phyloP scores from a whole-genome alignment of 1,284 basidiomycete species.

The Malassezia sp. region DNA sequence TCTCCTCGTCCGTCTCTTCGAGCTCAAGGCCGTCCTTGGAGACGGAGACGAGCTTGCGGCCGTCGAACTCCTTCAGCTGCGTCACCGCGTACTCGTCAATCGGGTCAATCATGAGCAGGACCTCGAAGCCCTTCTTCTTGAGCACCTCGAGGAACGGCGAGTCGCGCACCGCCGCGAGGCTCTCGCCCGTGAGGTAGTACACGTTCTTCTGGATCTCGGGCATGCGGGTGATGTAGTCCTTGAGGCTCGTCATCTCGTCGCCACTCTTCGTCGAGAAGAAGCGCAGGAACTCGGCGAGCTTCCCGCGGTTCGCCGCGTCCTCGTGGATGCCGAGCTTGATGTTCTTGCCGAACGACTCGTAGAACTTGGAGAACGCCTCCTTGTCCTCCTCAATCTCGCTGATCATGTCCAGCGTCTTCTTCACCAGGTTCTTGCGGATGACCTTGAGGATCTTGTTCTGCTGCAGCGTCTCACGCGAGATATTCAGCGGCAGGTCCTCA shows the following conservation, averaged over 20 bases:
- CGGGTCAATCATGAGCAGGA: slow-evolving; percentile 87
- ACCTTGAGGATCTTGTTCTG: slow-evolving; percentile 99
- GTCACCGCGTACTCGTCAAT: slow-evolving; percentile 55
- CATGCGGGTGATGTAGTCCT: slow-evolving; percentile 99
- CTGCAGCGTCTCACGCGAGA: slow-evolving; percentile 98
- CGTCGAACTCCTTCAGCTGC: slow-evolving; percentile 98
- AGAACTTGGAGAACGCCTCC: slow-evolving; percentile 97
- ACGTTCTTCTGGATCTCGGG: slow-evolving; percentile 98
- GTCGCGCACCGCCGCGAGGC: slow-evolving; percentile 76
- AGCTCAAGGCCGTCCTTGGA: slow-evolving; percentile 99
- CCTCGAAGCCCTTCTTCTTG: slow-evolving; percentile 99
- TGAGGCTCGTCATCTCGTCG: slow-evolving; percentile 87
- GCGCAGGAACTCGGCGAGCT: slow-evolving; percentile 97
- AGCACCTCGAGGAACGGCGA: slow-evolving; percentile 98
- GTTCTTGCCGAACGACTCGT: slow-evolving; percentile 60
- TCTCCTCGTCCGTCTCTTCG: slow-evolving; percentile 97
- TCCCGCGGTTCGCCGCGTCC: slow-evolving; percentile 95
- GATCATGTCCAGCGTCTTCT: slow-evolving; percentile 93
- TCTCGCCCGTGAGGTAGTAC: slow-evolving; percentile 93
- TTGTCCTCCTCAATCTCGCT: slow-evolving; percentile 97
- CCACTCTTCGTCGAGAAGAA: slow-evolving; percentile 93
- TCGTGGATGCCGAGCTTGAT: slow-evolving; percentile 87
- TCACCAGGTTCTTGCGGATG: slow-evolving; percentile 75
- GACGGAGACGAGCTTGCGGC: slow-evolving; percentile 94
- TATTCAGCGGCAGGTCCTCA: slow-evolving; percentile 98